Evolutionary conservation across 2,329 filamentous ascomycete genomes (phyloP).

Genomic region (Cadophora sp.): DNA sequence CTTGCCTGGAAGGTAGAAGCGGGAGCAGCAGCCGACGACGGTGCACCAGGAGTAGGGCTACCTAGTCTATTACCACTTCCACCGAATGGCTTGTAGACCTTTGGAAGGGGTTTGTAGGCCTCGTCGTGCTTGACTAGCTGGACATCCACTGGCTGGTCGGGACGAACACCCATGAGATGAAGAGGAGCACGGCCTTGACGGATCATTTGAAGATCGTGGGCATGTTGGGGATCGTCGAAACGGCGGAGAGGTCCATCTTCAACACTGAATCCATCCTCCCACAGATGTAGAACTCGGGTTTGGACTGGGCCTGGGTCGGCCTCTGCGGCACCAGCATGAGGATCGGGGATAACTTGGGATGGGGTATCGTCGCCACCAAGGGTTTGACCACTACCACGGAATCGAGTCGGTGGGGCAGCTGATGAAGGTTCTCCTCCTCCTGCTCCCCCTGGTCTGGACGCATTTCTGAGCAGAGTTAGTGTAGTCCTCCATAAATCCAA

Average conservation of each 20-base stretch:
- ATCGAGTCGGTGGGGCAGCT: constrained; percentile 58
- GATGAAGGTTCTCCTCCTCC: constrained; percentile 56
- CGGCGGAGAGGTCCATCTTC: constrained; percentile 80
- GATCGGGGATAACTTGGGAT: constrained; percentile 72
- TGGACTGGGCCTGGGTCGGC: constrained; percentile 51
- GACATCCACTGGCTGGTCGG: constrained; percentile 79
- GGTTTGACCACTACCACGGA: constrained; percentile 75
- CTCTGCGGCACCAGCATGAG: constrained; percentile 46
- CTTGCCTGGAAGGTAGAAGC: constrained; percentile 48
- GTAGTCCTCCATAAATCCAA: background rate
- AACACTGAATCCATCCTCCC: constrained; percentile 85
- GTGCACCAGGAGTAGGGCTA: constrained; percentile 73
- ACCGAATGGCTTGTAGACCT: constrained; percentile 77
- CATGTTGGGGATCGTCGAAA: constrained; percentile 80
- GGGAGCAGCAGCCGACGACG: constrained; percentile 41
- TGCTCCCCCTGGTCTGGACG: constrained; percentile 58
- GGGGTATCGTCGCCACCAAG: constrained; percentile 79
- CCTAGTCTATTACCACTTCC: constrained; percentile 77
- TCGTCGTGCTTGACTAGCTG: constrained; percentile 76
- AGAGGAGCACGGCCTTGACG: constrained; percentile 77
- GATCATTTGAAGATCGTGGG: constrained; percentile 76
- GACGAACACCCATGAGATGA: constrained; percentile 77
- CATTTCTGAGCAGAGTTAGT: constrained; percentile 56
- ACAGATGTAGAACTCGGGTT: constrained; percentile 77
- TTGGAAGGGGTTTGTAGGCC: constrained; percentile 75